phyloP scores from a whole-genome alignment of 2,329 filamentous ascomycete genomes.

The Emmonsiellopsis sp. region DNA sequence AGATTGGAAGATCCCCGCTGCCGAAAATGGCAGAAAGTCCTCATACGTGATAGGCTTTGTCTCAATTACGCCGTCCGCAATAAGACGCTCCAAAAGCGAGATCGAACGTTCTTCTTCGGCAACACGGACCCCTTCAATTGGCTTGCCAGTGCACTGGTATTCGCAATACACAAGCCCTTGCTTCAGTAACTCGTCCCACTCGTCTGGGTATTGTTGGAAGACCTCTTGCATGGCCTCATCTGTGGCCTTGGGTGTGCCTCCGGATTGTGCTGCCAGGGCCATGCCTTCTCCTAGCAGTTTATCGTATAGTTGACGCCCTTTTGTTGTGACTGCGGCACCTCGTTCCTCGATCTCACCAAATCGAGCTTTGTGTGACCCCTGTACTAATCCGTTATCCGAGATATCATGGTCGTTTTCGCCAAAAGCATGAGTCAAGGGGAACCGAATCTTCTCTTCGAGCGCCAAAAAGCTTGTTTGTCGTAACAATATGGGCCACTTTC shows the following conservation, averaged over 20 bases:
- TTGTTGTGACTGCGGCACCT: constrained; percentile 41
- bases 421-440: constrained; percentile 18
- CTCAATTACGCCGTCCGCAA: constrained; percentile 25
- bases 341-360: constrained; percentile 49
- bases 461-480: constrained; percentile 48
- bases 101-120: too few species aligned
- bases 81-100: constrained; percentile 20
- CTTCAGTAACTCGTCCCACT: constrained; percentile 28
- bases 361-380: constrained; percentile 40
- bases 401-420: not conserved
- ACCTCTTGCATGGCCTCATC: constrained; percentile 17
- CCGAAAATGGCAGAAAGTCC: constrained; percentile 46
- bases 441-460: constrained; percentile 40
- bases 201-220: constrained; percentile 36
- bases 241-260: constrained; percentile 9
- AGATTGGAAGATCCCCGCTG: constrained; percentile 44
- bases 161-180: constrained; percentile 33
- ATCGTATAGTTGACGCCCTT: constrained; percentile 41
- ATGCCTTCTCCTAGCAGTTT: constrained; percentile 26
- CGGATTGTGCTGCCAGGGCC: constrained; percentile 5
- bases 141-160: constrained; percentile 21
- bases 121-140: not conserved
- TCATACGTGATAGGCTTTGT: constrained; percentile 44
- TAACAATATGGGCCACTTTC: constrained; percentile 39
- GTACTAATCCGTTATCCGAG: constrained; percentile 5